Percentiles rank a stretch among this genome's conserved stretches.
These are phyloP conservation scores for Bretschneidera sinensis DNA, from an alignment of 345 rosid species.

Conservation along the genomic window DNA sequence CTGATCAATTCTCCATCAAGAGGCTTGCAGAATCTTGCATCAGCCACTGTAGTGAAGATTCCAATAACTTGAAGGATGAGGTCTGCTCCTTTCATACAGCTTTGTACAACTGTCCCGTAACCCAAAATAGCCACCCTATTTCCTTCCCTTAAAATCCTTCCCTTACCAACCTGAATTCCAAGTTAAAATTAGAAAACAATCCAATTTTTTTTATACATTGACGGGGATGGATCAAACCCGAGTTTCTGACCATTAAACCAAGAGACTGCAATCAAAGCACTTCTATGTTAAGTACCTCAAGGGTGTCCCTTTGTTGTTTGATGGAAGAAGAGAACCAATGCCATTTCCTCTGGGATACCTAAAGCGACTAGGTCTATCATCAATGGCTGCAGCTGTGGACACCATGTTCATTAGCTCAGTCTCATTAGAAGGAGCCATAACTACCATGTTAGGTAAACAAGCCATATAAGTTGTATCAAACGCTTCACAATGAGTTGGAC, in stretches of 20 bases:
- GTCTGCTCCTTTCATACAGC: slow-evolving; percentile 57
- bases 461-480: slow-evolving; percentile 69
- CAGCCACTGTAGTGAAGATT: slow-evolving; percentile 58
- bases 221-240: no score
- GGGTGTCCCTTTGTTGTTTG: slow-evolving; percentile 51
- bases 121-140: slow-evolving; percentile 69
- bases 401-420: slow-evolving; percentile 77
- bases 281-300: no score
- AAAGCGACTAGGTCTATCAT: slow-evolving; percentile 80
- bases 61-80: slow-evolving; percentile 33
- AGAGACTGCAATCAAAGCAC: no score
- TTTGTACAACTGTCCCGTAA: slow-evolving; percentile 72
- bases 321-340: slow-evolving; percentile 49
- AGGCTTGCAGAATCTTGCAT: slow-evolving; percentile 93
- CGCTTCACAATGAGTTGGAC: slow-evolving; percentile 76
- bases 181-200: no score
- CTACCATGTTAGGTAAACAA: slow-evolving; percentile 80
- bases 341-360: slow-evolving; percentile 82
- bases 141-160: slow-evolving; percentile 69
- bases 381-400: slow-evolving; percentile 70
- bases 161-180: slow-evolving; percentile 77
- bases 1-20: slow-evolving; percentile 62
- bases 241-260: no score
- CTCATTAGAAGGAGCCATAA: slow-evolving; percentile 81
- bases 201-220: no score